Evolutionary conservation across 306 rosid species (phyloP).

Genomic region (Crotalaria pallida): DNA sequence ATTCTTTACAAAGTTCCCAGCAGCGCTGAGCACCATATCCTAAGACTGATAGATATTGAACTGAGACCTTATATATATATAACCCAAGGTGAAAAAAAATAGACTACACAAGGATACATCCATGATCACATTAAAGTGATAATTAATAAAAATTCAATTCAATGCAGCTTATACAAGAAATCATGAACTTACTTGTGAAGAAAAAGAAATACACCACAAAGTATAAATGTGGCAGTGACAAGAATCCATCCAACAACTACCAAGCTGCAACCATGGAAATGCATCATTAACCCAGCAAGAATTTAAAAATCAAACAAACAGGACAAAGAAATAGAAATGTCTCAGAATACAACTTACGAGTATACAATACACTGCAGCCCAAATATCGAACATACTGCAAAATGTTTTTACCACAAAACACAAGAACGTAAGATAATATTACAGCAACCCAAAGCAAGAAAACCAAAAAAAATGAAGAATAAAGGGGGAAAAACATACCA

Average conservation of each 20-base stretch:
- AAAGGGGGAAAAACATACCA: slow-evolving; percentile 36
- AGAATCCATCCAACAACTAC: slow-evolving; percentile 68
- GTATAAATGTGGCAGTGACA: slow-evolving; percentile 57
- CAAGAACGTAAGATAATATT: neutral
- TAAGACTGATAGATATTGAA: neutral
- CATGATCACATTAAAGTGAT: neutral
- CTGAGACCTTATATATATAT: too few relatives aligned
- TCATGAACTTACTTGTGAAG: slow-evolving; percentile 63
- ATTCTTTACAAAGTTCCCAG: neutral
- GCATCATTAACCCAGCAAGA: neutral
- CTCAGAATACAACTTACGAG: slow-evolving; percentile 52
- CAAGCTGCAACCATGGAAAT: slow-evolving; percentile 40
- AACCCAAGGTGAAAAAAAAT: neutral
- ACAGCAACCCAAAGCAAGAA: neutral
- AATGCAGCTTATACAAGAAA: neutral
- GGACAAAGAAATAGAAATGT: neutral
- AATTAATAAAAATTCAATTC: neutral
- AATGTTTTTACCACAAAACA: neutral
- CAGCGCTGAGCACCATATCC: neutral
- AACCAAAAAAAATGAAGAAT: neutral
- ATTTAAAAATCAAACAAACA: neutral
- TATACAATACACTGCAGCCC: slow-evolving; percentile 73
- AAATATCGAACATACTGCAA: slow-evolving; percentile 72
- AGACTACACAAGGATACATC: neutral
- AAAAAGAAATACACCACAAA: slow-evolving; percentile 68